Evolutionary conservation across 2,329 filamentous ascomycete species (phyloP).

Genomic region (Penicillium thymicola): DNA sequence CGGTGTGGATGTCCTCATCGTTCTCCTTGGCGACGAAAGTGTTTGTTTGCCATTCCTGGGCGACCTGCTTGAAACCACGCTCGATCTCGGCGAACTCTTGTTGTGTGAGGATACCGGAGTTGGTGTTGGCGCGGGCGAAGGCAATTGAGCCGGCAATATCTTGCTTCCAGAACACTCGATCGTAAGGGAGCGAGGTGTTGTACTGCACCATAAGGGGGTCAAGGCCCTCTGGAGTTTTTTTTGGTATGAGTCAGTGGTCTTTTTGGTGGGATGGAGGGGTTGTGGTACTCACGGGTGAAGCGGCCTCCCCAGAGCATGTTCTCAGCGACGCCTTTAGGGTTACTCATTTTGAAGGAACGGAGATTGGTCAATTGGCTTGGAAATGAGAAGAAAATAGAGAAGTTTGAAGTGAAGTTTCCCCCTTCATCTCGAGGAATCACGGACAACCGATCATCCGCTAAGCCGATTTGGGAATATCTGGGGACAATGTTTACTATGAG

Average conservation of each 20-base stretch:
- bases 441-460: conserved; percentile 12
- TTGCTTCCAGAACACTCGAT: conserved; percentile 72
- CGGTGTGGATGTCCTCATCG: conserved; percentile 64
- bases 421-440: conserved; percentile 8
- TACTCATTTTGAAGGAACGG: conserved; percentile 32
- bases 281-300: conserved; percentile 52
- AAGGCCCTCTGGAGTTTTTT: conserved; percentile 59
- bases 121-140: conserved; percentile 75
- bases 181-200: conserved; percentile 77
- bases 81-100: conserved; percentile 74
- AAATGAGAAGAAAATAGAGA: conserved; percentile 3
- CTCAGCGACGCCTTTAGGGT: conserved; percentile 39
- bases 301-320: conserved; percentile 61
- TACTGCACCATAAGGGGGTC: conserved; percentile 84
- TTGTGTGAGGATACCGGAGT: conserved; percentile 67
- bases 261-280: conserved; percentile 8
- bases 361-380: conserved; percentile 13
- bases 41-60: conserved; percentile 43
- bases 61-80: conserved; percentile 61
- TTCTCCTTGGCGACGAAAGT: conserved; percentile 39
- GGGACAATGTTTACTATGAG: conserved; percentile 4
- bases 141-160: conserved; percentile 79
- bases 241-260: conserved; percentile 18
- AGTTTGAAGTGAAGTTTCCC: conserved; percentile 1
- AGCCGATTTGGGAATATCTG: conserved; percentile 10